Evolutionary conservation across 73 alveolate genomes (phyloP).

Genomic region (Paramecium bursaria): DNA sequence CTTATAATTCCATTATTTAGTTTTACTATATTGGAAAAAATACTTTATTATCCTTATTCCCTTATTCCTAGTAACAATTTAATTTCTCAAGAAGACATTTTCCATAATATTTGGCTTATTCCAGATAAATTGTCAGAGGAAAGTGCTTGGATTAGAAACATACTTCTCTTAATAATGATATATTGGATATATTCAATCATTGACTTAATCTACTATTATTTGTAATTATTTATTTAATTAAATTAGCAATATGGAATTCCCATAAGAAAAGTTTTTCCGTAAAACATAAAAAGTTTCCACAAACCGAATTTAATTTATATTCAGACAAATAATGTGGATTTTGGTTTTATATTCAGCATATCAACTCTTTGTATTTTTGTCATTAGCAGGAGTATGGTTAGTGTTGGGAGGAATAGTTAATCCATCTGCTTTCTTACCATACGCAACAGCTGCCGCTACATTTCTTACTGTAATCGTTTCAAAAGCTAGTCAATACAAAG

Average conservation of each 20-base stretch:
- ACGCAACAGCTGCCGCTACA: slow-evolving; percentile 36
- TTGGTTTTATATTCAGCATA: not conserved
- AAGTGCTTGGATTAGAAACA: not conserved
- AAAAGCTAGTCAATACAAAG: not conserved
- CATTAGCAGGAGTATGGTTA: not conserved
- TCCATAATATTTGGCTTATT: not conserved
- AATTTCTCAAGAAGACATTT: not conserved
- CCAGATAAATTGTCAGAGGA: not conserved
- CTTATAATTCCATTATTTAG: too few relatives aligned
- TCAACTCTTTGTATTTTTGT: not conserved
- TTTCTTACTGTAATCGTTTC: not conserved
- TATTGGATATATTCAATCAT: not conserved
- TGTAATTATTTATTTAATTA: too few relatives aligned
- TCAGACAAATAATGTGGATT: slow-evolving; percentile 1
- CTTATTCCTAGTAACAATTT: not conserved
- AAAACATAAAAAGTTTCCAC: not conserved
- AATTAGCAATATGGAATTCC: not conserved
- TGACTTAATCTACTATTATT: not conserved
- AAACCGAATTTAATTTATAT: not conserved
- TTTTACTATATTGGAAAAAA: too few relatives aligned
- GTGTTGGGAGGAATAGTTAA: not conserved
- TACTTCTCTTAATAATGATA: not conserved
- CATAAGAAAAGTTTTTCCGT: not conserved
- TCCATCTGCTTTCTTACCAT: slow-evolving; percentile 23
- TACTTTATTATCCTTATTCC: too few relatives aligned